Conservation (phyloP, 257 asterid genomes). For the Voacanga thouarsii region DNA sequence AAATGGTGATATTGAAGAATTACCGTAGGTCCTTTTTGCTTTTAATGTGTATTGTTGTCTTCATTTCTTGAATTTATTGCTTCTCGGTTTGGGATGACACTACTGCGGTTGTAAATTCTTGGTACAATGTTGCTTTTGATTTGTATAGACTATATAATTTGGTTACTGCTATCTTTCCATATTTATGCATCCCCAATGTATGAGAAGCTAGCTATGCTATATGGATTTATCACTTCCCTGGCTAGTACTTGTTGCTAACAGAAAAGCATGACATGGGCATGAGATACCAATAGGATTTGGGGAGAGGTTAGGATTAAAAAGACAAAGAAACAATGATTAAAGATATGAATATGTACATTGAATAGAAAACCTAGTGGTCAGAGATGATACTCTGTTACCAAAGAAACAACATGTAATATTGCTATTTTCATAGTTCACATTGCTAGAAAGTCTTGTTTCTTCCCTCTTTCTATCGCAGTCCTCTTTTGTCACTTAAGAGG, state of each 20-base stretch:
- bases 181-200: too few species aligned
- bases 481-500: neutral
- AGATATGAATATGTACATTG: neutral
- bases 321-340: too few species aligned
- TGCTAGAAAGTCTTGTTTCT: too few species aligned
- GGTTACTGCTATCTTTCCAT: too few species aligned
- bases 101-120: neutral
- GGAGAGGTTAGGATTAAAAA: neutral
- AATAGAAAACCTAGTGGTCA: neutral
- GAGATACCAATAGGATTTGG: neutral
- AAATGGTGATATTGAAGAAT: neutral
- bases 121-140: neutral
- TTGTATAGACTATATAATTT: neutral
- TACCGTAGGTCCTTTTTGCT: neutral
- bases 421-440: neutral
- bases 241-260: neutral
- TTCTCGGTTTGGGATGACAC: neutral
- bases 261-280: neutral
- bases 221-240: neutral
- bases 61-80: neutral
- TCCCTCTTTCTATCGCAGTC: too few species aligned
- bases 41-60: neutral
- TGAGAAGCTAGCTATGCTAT: neutral
- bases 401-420: neutral
- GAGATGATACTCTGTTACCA: too few species aligned